Conservation (phyloP, 345 rosid species). For the Rhodamnia rubescens region DNA sequence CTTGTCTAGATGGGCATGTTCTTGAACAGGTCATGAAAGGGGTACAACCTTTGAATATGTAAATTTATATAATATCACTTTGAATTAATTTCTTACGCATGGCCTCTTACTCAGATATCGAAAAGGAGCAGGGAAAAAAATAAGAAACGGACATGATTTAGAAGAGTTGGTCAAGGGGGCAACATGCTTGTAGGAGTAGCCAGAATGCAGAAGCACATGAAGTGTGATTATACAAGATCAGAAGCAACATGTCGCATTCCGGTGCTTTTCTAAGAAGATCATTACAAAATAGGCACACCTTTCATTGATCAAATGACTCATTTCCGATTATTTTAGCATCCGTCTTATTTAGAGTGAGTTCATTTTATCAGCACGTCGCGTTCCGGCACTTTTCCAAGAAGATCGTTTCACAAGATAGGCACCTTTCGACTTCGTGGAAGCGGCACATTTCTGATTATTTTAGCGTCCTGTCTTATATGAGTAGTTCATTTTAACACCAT, state of each 20-base stretch:
- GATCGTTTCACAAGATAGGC: not conserved
- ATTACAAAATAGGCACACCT: not conserved
- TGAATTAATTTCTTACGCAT: not conserved
- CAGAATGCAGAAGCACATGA: not conserved
- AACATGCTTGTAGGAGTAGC: not conserved
- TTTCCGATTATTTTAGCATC: not conserved
- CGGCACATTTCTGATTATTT: not conserved
- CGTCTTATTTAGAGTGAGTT: not conserved
- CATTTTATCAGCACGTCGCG: not conserved
- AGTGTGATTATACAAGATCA: not conserved
- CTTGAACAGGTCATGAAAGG: not conserved
- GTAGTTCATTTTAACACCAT: not conserved
- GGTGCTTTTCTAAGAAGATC: not conserved
- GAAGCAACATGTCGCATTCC: not conserved
- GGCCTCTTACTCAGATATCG: not conserved
- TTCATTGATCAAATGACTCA: not conserved
- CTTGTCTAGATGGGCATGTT: not conserved
- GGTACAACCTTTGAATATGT: not conserved
- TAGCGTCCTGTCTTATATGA: not conserved
- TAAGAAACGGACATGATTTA: not conserved
- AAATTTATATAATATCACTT: not conserved
- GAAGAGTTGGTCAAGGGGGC: not conserved
- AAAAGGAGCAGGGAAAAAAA: not conserved
- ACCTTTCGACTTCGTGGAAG: not conserved
- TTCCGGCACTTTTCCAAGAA: not conserved